phyloP scores from a whole-genome alignment of 2,329 filamentous ascomycete species.

The Diaporthe citriasiana region DNA sequence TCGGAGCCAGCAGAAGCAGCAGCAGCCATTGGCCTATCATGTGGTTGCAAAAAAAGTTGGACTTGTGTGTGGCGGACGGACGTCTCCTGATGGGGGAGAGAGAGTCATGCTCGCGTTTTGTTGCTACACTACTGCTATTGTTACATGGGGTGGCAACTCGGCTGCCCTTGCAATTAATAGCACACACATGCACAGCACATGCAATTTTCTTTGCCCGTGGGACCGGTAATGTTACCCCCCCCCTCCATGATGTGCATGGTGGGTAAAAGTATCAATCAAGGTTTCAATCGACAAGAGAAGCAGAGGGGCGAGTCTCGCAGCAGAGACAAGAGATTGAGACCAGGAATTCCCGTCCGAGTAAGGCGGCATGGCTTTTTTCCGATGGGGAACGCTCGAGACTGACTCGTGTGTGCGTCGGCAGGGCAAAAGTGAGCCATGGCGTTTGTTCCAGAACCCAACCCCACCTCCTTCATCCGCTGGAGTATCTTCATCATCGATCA shows the following conservation, averaged over 20 bases:
- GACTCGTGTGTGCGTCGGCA: not conserved
- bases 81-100: too few relatives aligned
- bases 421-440: not conserved
- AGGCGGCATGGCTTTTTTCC: not conserved
- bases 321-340: not conserved
- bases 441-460: conserved; percentile 2
- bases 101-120: conserved; percentile 3
- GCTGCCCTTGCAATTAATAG: not conserved
- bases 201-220: not conserved
- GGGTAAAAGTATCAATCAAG: not conserved
- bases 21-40: conserved; percentile 18
- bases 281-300: not conserved
- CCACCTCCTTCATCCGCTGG: not conserved
- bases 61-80: not conserved
- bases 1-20: not conserved
- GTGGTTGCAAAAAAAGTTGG: not conserved
- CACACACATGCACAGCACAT: not conserved
- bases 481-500: not conserved
- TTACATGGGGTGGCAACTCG: not conserved
- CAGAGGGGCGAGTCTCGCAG: too few relatives aligned
- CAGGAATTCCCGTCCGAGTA: not conserved
- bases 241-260: not conserved
- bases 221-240: not conserved
- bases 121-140: not conserved
- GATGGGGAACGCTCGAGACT: not conserved